A percentile compares a stretch with the other conserved stretches of the same genome.
phyloP scores from a whole-genome alignment of 2,329 filamentous ascomycete genomes.

The Hymenoscyphus scutula region DNA sequence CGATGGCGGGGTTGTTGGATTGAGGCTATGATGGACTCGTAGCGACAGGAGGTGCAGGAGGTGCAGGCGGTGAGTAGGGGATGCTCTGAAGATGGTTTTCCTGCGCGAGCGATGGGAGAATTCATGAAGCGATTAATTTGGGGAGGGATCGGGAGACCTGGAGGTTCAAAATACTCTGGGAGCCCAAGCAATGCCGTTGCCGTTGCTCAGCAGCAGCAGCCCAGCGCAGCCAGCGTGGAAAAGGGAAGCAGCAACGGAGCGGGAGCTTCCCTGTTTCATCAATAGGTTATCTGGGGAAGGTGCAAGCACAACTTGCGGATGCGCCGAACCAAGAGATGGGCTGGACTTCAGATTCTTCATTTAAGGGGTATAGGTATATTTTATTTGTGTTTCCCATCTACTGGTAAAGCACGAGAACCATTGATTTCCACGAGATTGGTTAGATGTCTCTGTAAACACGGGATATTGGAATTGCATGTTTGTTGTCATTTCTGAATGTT shows the following conservation, averaged over 20 bases:
- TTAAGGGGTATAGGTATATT: not conserved
- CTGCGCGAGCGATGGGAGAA: not conserved
- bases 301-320: constrained; percentile 22
- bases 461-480: constrained; percentile 10
- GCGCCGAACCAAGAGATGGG: not conserved
- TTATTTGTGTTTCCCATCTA: not conserved
- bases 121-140: not conserved
- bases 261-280: constrained; percentile 28
- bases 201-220: constrained; percentile 11
- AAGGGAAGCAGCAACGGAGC: constrained; percentile 22
- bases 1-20: constrained; percentile 32
- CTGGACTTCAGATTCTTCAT: not conserved
- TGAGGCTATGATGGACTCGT: not conserved
- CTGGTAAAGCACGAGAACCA: constrained; percentile 1
- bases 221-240: not conserved
- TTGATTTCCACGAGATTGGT: constrained; percentile 5
- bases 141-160: not conserved
- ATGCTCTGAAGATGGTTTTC: not conserved
- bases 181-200: constrained; percentile 4
- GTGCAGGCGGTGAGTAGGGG: not conserved
- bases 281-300: constrained; percentile 34
- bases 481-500: constrained; percentile 15
- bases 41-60: not conserved
- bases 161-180: not conserved
- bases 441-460: constrained; percentile 4